Conservation (phyloP, 2,329 filamentous ascomycete species). For the Thielaviopsis ethacetica region DNA sequence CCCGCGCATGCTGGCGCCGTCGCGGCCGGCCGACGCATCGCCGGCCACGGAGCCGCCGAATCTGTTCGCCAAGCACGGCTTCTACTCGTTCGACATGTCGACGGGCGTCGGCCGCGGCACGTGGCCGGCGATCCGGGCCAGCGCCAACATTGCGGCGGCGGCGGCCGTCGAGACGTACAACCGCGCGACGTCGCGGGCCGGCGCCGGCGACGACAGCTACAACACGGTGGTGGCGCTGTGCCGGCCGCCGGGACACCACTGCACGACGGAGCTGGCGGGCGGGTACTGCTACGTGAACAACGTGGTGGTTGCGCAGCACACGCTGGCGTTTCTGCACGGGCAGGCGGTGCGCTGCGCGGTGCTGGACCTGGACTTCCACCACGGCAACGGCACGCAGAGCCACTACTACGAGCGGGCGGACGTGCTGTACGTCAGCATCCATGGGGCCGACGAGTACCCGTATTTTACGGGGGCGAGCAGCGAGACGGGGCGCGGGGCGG, state of each 20-base stretch:
- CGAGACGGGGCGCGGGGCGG: constrained; percentile 13
- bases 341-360: constrained; percentile 13
- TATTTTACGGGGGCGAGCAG: constrained; percentile 15
- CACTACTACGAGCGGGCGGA: constrained; percentile 17
- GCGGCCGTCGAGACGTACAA: constrained; percentile 10
- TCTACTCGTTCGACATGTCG: constrained; percentile 16
- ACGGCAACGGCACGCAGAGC: constrained; percentile 18
- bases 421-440: constrained; percentile 20
- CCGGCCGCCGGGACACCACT: constrained; percentile 17
- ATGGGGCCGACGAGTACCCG: constrained; percentile 20
- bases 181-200: not conserved
- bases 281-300: constrained; percentile 19
- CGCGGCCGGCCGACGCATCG: not conserved
- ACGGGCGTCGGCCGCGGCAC: constrained; percentile 14
- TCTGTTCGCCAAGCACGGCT: constrained; percentile 14
- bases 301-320: constrained; percentile 15
- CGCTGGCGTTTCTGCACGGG: constrained; percentile 11
- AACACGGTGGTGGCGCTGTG: constrained; percentile 14
- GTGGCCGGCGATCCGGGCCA: constrained; percentile 13
- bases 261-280: constrained; percentile 15
- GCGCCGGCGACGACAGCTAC: not conserved
- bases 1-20: constrained; percentile 2
- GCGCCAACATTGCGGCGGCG: constrained; percentile 14
- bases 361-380: constrained; percentile 17
- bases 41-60: constrained; percentile 5